Evolutionary conservation across 1,284 basidiomycete species (phyloP), one percentile per base, ranked within the genome.

Genomic region (Pisolithus thermaeus): DNA sequence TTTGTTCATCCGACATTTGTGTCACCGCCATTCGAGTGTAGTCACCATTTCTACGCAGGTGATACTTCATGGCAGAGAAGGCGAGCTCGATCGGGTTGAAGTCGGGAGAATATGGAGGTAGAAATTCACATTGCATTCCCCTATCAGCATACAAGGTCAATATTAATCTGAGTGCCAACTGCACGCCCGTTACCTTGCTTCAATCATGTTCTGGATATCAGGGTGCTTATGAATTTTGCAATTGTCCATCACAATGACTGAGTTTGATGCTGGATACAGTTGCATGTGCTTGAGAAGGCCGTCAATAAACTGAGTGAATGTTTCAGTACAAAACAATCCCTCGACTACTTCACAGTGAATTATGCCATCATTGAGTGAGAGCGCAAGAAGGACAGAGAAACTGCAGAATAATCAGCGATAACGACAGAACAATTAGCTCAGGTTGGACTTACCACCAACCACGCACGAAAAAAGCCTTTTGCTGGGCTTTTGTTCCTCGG

Each of bases 231-330:
- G 56, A 0, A 59, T 58, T 1, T 1, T 1, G 4, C 51, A 54
- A 16, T 59, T 58, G 8, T 59, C 54, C 54, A 59, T 55, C 1
- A 59, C n/a, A 7, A 58, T 28, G 3, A 58, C 49, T 0, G 43
- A 59, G 1, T 55, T 53, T 0, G 14, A 20, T 0, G 14, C 18
- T 3, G 50, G 56, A 22, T 7, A 54, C 0, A 28, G 50, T 7
- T 70, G 56, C 71, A 73, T 75, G 1, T 57, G 28, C 4, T 63
- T 54, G 0, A 74, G 57, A 0, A 73, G 49, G 0, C 39, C 46
- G 0, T 63, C 49, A 12, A 74, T 59, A 43, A 68, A 27, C 0
- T 11, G 0, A 1, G 0, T 18, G 11, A 56, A 54, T 1, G 22
- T 37, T 0, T 42, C 28, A 0, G 20, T 51, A 22, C 36, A 44